phyloP scores from a whole-genome alignment of 768 basidiomycete genomes.

The Vararia minispora region DNA sequence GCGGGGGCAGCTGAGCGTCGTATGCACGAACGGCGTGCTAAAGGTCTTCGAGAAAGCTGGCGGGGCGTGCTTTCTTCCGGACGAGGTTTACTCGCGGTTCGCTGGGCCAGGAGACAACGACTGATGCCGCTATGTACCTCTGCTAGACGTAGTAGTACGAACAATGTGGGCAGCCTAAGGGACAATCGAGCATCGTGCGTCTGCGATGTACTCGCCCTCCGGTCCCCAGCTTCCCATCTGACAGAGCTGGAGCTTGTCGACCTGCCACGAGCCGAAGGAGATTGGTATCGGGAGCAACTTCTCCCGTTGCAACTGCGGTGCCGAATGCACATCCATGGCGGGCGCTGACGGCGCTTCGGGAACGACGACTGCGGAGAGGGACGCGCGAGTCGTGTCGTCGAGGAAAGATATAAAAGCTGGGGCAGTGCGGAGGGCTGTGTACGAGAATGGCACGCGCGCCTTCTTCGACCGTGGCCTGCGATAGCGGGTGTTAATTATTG shows the following conservation, averaged over 20 bases:
- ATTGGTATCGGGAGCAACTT: constrained; percentile 27
- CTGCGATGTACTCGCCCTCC: constrained; percentile 47
- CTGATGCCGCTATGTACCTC: no score
- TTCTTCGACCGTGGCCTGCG: constrained; percentile 19
- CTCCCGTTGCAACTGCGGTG: constrained; percentile 12
- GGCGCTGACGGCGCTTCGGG: neutral
- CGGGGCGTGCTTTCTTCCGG: no score
- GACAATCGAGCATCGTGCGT: constrained; percentile 16
- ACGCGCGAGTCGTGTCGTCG: no score
- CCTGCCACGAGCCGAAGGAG: constrained; percentile 42
- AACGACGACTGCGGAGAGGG: neutral
- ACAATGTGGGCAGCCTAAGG: no score
- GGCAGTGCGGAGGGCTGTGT: constrained; percentile 24
- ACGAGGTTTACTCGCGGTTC: no score
- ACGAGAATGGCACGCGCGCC: constrained; percentile 32
- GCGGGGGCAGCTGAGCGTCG: no score
- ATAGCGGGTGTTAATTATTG: constrained; percentile 25
- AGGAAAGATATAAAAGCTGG: no score
- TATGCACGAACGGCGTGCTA: no score
- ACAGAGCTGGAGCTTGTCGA: constrained; percentile 54
- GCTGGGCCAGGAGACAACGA: no score
- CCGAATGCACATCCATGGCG: neutral
- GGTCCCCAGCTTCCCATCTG: constrained; percentile 58
- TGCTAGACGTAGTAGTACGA: no score
- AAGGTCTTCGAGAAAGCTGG: no score